Conservation (phyloP, 1,139 yeast genomes). For the Pichia kudriavzevii region DNA sequence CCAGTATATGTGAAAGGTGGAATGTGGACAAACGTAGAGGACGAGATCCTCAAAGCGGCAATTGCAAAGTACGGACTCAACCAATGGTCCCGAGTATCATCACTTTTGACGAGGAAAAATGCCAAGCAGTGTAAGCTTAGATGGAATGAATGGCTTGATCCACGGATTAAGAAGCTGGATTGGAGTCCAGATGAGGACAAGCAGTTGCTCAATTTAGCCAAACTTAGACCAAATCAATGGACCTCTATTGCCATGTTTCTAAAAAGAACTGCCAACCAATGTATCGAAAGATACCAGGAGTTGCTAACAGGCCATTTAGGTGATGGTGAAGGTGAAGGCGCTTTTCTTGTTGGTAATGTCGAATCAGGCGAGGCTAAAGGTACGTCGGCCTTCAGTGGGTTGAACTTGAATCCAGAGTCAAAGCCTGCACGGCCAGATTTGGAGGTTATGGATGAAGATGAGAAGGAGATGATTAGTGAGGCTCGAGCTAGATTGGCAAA, state of each 20-base stretch:
- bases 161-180: constrained; percentile 51
- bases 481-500: constrained; percentile 88
- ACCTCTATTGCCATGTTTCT: constrained; percentile 72
- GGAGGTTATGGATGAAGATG: constrained; percentile 78
- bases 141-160: constrained; percentile 88
- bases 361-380: constrained; percentile 16
- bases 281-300: constrained; percentile 80
- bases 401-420: constrained; percentile 71
- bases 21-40: constrained; percentile 82
- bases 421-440: constrained; percentile 78
- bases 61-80: constrained; percentile 88
- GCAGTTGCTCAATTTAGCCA: constrained; percentile 57
- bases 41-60: constrained; percentile 83
- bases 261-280: constrained; percentile 81
- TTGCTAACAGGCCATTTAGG: constrained; percentile 52
- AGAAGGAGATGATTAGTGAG: constrained; percentile 85
- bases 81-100: constrained; percentile 92
- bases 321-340: too few species aligned
- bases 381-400: constrained; percentile 49
- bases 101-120: constrained; percentile 74
- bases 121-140: constrained; percentile 91
- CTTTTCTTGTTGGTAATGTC: constrained; percentile 20
- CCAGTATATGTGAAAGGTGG: constrained; percentile 77
- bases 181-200: constrained; percentile 82
- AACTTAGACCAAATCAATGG: constrained; percentile 88